A percentile compares a stretch with the other conserved stretches of the same genome.
phyloP scores from a whole-genome alignment of 2,329 filamentous ascomycete species.

The Epichloe sibirici region DNA sequence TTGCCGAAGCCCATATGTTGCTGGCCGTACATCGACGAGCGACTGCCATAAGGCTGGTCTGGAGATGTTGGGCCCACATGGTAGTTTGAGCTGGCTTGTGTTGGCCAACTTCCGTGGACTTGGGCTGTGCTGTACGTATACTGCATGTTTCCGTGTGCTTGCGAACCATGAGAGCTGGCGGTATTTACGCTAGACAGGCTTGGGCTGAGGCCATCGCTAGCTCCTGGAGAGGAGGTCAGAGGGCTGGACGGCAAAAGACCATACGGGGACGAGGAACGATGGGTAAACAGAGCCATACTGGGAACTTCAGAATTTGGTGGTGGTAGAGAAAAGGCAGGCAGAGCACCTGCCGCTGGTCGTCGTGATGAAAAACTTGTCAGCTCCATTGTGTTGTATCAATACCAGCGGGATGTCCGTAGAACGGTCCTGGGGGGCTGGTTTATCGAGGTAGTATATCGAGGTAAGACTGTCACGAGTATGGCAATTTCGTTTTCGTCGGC shows the following conservation, averaged over 20 bases:
- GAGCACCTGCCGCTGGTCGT: conserved; percentile 20
- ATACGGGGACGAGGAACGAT: conserved; percentile 16
- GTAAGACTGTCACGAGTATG: neutral
- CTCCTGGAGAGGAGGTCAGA: conserved; percentile 31
- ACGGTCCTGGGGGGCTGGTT: neutral
- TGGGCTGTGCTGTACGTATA: conserved; percentile 37
- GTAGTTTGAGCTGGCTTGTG: conserved; percentile 35
- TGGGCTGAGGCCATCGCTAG: conserved; percentile 49
- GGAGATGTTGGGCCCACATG: conserved; percentile 37
- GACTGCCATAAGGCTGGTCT: conserved; percentile 16
- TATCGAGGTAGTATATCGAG: neutral
- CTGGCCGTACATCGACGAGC: conserved; percentile 29
- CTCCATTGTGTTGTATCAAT: conserved; percentile 14
- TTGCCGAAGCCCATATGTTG: conserved; percentile 32
- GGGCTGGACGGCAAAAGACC: conserved; percentile 16
- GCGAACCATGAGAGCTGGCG: conserved; percentile 45
- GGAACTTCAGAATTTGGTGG: conserved; percentile 24
- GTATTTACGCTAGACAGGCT: conserved; percentile 49
- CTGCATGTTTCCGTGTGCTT: conserved; percentile 33
- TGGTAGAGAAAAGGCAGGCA: conserved; percentile 24
- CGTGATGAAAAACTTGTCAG: conserved; percentile 21
- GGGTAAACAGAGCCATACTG: conserved; percentile 19
- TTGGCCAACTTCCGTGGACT: conserved; percentile 47
- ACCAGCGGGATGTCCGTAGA: neutral
- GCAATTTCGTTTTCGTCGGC: neutral